These are phyloP conservation scores for Agarophyton chilense DNA, from an alignment of 23 red algal genomes.

Conservation along the genomic window DNA sequence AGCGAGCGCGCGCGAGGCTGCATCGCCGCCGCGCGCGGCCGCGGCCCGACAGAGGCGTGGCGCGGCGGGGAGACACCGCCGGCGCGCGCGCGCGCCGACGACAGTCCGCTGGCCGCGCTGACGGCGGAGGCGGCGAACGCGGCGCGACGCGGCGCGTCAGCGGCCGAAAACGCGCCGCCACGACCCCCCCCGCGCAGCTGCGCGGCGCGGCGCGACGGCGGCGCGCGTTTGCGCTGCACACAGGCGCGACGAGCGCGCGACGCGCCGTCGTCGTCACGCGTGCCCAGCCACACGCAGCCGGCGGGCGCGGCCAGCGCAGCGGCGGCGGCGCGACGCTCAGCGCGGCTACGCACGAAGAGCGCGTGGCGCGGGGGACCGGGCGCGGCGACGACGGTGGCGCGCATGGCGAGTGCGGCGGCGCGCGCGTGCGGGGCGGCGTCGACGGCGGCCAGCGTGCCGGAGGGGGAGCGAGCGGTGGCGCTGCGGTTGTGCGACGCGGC, in stretches of 20 bases:
- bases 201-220: background rate
- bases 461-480: background rate
- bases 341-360: background rate
- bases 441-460: background rate
- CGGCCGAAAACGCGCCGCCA: background rate
- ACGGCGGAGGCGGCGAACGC: background rate
- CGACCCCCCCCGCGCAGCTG: no score
- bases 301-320: background rate
- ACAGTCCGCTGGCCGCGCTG: background rate
- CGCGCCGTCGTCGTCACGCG: background rate
- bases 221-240: background rate
- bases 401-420: slow-evolving; percentile 1
- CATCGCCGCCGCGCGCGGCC: background rate
- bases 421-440: background rate
- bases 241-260: background rate
- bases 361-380: no score
- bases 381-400: no score
- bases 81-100: background rate
- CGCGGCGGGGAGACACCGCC: background rate
- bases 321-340: background rate
- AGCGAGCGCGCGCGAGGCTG: background rate
- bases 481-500: slow-evolving; percentile 10
- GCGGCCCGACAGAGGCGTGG: background rate
- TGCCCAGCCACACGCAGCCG: slow-evolving; percentile 10
- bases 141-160: background rate